Percentiles rank a stretch among this genome's conserved stretches.
Conservation (phyloP, 495 filamentous ascomycete genomes). For the Aspergillus biplanus region DNA sequence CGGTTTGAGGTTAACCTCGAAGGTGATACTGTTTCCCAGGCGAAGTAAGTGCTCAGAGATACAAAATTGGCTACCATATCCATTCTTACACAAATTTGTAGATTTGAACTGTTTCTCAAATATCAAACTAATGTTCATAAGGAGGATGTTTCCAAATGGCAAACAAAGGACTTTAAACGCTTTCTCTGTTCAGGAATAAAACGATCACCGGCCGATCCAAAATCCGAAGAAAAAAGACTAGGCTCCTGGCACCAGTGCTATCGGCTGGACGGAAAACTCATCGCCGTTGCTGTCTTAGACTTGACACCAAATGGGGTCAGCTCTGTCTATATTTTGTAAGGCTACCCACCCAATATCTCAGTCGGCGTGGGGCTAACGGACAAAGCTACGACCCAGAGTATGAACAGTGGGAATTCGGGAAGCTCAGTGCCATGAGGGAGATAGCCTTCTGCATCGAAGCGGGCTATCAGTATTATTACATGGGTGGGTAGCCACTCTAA, state of each 20-base stretch:
- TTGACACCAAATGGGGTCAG: conserved; percentile 85
- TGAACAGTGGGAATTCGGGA: conserved; percentile 79
- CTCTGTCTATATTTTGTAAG: conserved; percentile 87
- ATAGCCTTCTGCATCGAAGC: conserved; percentile 76
- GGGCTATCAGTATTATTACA: conserved; percentile 75
- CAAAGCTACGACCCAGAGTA: conserved; percentile 78
- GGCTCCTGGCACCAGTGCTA: conserved; percentile 98
- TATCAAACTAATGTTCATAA: conserved; percentile 84
- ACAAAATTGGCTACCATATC: background rate
- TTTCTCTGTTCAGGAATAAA: conserved; percentile 89
- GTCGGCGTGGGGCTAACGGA: conserved; percentile 1
- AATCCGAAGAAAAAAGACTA: conserved; percentile 61
- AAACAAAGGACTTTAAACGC: conserved; percentile 68
- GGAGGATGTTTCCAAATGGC: conserved; percentile 70
- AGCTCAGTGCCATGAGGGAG: conserved; percentile 84
- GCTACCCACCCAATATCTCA: background rate
- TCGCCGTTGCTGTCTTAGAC: conserved; percentile 89
- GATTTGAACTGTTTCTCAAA: conserved; percentile 73
- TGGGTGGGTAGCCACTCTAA: conserved; percentile 52
- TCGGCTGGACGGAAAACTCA: conserved; percentile 82
- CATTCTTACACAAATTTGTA: conserved; percentile 22
- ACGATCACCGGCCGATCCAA: conserved; percentile 45
- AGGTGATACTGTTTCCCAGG: conserved; percentile 76
- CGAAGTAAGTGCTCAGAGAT: conserved; percentile 63
- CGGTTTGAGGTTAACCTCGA: conserved; percentile 80